Conservation (phyloP, 2,329 filamentous ascomycete genomes). For the Cercospora citrullina region DNA sequence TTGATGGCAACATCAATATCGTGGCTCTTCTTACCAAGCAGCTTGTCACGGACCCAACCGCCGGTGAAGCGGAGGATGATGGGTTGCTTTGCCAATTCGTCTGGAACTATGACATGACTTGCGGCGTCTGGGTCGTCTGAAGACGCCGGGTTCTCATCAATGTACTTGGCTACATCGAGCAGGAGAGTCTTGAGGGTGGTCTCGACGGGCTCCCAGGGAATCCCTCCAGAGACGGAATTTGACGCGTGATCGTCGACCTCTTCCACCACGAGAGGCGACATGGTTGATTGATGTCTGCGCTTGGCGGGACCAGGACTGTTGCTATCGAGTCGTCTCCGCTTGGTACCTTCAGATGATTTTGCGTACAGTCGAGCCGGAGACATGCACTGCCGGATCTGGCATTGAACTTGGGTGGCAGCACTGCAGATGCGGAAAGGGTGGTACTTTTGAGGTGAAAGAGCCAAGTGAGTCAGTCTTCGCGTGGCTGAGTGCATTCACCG, state of each 20-base stretch:
- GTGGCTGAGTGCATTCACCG: conserved; percentile 27
- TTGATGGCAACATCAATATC: conserved; percentile 88
- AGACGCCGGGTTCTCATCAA: conserved; percentile 50
- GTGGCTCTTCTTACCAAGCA: conserved; percentile 69
- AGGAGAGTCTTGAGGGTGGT: conserved; percentile 71
- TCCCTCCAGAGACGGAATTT: conserved; percentile 44
- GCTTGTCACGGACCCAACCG: conserved; percentile 84
- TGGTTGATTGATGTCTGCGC: conserved; percentile 25
- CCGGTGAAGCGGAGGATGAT: conserved; percentile 73
- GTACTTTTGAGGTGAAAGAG: conserved; percentile 10
- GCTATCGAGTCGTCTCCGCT: conserved; percentile 31
- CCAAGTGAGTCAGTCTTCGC: conserved; percentile 27
- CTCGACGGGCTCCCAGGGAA: conserved; percentile 65
- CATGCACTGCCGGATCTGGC: conserved; percentile 31
- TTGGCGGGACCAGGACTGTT: conserved; percentile 17
- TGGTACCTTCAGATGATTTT: conserved; percentile 34
- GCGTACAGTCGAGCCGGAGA: conserved; percentile 33
- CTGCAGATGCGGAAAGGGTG: neutral
- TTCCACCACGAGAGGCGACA: conserved; percentile 37
- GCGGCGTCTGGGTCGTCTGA: conserved; percentile 24
- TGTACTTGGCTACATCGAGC: conserved; percentile 74
- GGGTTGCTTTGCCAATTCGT: conserved; percentile 48
- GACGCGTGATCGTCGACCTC: conserved; percentile 34
- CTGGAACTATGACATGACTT: conserved; percentile 43
- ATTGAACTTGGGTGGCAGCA: conserved; percentile 21